These are phyloP conservation scores for Candida dendrica DNA, from an alignment of 805 yeast genomes.

Conservation along the genomic window DNA sequence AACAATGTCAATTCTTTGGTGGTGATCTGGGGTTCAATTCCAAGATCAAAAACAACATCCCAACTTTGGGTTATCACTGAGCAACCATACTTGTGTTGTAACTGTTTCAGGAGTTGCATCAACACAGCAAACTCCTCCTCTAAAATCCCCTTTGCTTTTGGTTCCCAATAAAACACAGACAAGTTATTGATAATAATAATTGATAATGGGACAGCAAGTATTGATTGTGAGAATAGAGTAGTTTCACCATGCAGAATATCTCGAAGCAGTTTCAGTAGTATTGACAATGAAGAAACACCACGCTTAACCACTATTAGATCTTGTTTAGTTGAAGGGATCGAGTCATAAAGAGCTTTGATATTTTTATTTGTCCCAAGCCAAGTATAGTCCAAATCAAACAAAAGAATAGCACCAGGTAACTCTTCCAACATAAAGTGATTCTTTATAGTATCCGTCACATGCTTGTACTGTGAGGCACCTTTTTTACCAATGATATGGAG, in stretches of 20 bases:
- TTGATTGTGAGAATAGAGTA: neutral
- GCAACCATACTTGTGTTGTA: neutral
- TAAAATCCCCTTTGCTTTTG: neutral
- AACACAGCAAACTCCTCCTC: neutral
- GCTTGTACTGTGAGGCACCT: neutral
- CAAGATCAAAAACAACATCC: neutral
- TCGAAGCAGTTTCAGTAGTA: neutral
- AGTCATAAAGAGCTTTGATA: neutral
- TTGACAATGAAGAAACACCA: neutral
- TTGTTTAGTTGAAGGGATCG: neutral
- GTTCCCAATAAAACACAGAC: neutral
- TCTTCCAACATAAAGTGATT: neutral
- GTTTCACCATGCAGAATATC: neutral
- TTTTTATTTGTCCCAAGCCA: neutral
- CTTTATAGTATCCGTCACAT: neutral
- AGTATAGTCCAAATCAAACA: neutral
- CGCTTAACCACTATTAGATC: too few species aligned
- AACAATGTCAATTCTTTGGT: neutral
- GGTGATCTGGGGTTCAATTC: neutral
- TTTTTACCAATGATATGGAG: neutral
- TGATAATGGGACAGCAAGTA: neutral
- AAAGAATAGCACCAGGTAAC: neutral
- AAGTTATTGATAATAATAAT: neutral
- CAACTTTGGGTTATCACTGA: neutral
- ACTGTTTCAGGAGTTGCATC: neutral